Base-by-base conservation (phyloP, 2,329 filamentous ascomycete species). In the Fusarium verticillioides region DNA sequence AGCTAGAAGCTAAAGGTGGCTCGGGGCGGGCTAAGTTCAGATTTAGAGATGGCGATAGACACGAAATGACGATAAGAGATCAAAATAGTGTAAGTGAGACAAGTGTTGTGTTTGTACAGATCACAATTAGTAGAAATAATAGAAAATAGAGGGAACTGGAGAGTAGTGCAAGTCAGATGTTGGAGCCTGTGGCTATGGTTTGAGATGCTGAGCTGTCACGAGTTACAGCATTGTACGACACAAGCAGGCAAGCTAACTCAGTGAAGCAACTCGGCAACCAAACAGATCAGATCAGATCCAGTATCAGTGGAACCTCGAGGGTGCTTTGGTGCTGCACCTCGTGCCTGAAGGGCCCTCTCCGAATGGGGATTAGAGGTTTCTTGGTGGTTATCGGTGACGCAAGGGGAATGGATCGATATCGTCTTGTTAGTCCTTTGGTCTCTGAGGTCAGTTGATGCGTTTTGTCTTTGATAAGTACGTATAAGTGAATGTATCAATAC, bases 311-410 rank as follows among this genome's bases (percentile, higher is more conserved):
- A 68, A 42, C 50, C 50, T 30, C 10, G 50, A 68, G 47, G 58
- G 30, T 46, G 23, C 42, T 58, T 26, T 34, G 58, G 30, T 42
- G 19, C 42, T 58, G 54, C 56, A 70, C 60, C 61, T 56, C 56
- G 61, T 73, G 57, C 66, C 61, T 70, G 44, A 43, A 59, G 46
- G 47, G 40, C 30, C 54, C 28, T 53, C 70, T 64, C 70, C 70
- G 58, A 68, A 73, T 72, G 60, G 54, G 71, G 70, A 23, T 60
- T 74, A 73, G 70, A 70, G 44, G 59, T 42, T 59, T 46, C 59
- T 59, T 53, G 56, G 54, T 58, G 23, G 30, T 58, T 49, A 66
- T 69, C 34, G 30, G 72, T 74, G 72, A 74, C 72, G 72, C 72
- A 74, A 75, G 56, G 57, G 52, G 46, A 19, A 43, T 50, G 44